Conservation (phyloP, 1,284 basidiomycete genomes). For the Fomitopsis palustris region DNA sequence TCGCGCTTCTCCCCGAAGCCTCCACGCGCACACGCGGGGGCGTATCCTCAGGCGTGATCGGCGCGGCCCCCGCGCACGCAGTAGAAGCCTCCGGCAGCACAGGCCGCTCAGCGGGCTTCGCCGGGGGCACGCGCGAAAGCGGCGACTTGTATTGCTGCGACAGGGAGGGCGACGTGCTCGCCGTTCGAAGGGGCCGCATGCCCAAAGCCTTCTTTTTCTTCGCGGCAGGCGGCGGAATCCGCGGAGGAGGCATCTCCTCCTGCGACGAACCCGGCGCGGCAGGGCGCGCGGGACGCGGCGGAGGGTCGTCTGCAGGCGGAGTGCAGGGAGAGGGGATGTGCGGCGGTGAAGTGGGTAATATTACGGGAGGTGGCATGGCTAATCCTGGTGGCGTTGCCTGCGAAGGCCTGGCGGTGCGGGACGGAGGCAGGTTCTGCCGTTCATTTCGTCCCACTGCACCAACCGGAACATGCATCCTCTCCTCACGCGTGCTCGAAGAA, state of each 20-base stretch:
- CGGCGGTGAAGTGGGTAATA: neutral
- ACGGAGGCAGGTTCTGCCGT: neutral
- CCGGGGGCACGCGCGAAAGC: neutral
- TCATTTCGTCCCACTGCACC: neutral
- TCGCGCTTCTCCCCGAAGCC: neutral
- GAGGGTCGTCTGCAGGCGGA: neutral
- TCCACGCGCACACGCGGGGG: neutral
- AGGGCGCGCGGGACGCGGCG: neutral
- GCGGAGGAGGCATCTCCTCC: neutral
- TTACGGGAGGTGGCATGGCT: neutral
- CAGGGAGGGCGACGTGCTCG: neutral
- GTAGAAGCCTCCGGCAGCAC: neutral
- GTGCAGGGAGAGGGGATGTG: neutral
- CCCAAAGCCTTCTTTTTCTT: neutral
- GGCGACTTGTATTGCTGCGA: slow-evolving; percentile 8
- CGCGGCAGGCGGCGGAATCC: neutral
- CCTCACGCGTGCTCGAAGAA: neutral
- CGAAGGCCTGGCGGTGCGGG: neutral
- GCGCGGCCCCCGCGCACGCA: neutral
- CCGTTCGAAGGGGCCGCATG: slow-evolving; percentile 5
- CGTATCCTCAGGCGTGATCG: neutral
- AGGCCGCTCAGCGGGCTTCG: neutral
- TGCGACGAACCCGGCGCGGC: neutral
- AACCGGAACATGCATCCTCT: neutral
- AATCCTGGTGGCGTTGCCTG: neutral